Percentiles rank a stretch among this genome's conserved stretches.
phyloP scores from a whole-genome alignment of 352 stramenopile species.

The Globisporangium acanthophoron region DNA sequence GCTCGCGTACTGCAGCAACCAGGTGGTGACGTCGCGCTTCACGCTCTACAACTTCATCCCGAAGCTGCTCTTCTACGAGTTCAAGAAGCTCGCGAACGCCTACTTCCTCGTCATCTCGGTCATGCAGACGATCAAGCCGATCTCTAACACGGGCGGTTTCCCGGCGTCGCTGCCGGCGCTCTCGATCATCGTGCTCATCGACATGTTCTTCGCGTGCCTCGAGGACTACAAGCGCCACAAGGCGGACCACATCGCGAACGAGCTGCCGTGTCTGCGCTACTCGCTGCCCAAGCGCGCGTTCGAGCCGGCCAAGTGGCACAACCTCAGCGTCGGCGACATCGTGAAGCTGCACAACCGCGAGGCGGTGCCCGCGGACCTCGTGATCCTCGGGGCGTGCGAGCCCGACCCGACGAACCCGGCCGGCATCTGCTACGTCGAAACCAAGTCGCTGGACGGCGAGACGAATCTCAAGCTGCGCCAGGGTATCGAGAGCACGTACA shows the following conservation, averaged over 20 bases:
- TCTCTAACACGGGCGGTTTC: constrained; percentile 91
- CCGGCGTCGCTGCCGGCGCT: constrained; percentile 87
- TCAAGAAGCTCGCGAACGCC: constrained; percentile 90
- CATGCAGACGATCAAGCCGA: constrained; percentile 89
- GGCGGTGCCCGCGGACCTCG: constrained; percentile 77
- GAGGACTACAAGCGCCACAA: constrained; percentile 90
- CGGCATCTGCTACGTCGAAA: constrained; percentile 90
- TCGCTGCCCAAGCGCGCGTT: constrained; percentile 34
- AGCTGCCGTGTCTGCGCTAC: constrained; percentile 55
- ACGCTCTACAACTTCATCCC: constrained; percentile 89
- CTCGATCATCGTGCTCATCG: constrained; percentile 91
- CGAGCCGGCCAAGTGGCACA: constrained; percentile 62
- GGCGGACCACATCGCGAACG: constrained; percentile 84
- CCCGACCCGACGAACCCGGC: constrained; percentile 54
- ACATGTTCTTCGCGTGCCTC: constrained; percentile 89
- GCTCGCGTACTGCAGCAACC: constrained; percentile 64
- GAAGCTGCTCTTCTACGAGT: constrained; percentile 89
- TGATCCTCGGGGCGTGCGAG: constrained; percentile 83
- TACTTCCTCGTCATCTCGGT: constrained; percentile 93
- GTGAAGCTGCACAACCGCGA: constrained; percentile 89
- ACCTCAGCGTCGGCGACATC: constrained; percentile 84
- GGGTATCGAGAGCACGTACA: constrained; percentile 75
- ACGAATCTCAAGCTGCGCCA: constrained; percentile 91
- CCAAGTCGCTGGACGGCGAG: constrained; percentile 91
- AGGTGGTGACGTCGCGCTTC: constrained; percentile 89